Evolutionary conservation across 768 basidiomycete species (phyloP), one percentile per base, ranked within the genome.

Genomic region (Glaciozyma antarctica): DNA sequence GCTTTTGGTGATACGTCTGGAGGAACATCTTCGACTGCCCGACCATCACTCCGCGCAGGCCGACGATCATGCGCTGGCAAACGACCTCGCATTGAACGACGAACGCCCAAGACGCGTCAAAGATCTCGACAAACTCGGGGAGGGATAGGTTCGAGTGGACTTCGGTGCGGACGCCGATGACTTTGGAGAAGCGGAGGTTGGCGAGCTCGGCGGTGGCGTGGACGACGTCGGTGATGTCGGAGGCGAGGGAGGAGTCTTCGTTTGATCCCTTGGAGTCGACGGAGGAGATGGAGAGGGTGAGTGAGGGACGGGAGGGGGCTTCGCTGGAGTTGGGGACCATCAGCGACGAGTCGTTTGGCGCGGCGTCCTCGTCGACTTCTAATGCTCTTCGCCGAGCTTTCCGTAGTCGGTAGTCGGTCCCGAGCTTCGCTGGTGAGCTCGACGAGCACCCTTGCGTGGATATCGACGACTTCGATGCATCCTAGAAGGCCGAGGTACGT

Each of bases 1-100:
- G 82, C 16, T 81, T 77, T 70, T 91, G 86, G 74, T 99, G 95
- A 78, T 93, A 97, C 0, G 80, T 77, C 73, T 88, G 85, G 32
- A 99, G 79, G 79, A 93, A 99, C 15, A 82, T 78, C 77, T 92
- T 93, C 9, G 92, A 88, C 81, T 94, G 93, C 60, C 84, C 81
- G 52, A 93, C 85, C 58, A 91, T 82, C 3, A 84, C 87, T 7
- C 92, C 93, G 64, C 95, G 80, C 41, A 98, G 79, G 9, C 90
- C 87, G 62, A 97, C 89, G 64, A 97, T 92, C 90, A 98, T 97
- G 70, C 86, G 81, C 61, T 85, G 81, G 68, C 87, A 89, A 34
- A 95, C 79, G 34, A 85, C 83, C 75, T 99, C 94, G 73, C 88
- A 90, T 69, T 81, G 81, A 30, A 95, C 82, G 13, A 98, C 90